A percentile compares a stretch with the other conserved stretches of the same genome.
Conservation (phyloP, 768 basidiomycete species). For the Heimioporus sp. region DNA sequence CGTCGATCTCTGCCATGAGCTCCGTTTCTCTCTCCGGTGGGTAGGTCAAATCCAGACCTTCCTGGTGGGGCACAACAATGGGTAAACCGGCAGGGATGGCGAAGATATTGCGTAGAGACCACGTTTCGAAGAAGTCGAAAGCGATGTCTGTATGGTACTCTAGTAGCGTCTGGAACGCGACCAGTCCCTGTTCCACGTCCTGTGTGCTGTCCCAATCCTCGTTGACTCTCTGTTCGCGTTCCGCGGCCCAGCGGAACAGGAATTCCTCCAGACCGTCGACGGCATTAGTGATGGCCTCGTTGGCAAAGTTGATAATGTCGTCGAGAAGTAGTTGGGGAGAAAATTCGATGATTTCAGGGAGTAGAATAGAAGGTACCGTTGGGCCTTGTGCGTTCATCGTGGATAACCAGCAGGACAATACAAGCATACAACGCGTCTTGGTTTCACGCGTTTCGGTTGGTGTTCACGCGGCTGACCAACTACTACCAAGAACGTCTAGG, state of each 20-base stretch:
- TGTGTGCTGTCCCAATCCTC: conserved; percentile 59
- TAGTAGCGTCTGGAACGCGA: conserved; percentile 84
- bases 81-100: conserved; percentile 67
- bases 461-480: too few species aligned
- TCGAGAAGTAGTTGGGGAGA: conserved; percentile 83
- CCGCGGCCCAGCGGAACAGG: conserved; percentile 70
- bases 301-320: conserved; percentile 81
- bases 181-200: conserved; percentile 76
- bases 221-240: conserved; percentile 47
- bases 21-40: conserved; percentile 58
- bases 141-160: conserved; percentile 88
- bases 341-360: conserved; percentile 69
- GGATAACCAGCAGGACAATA: conserved; percentile 16
- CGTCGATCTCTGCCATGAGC: conserved; percentile 65
- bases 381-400: conserved; percentile 29
- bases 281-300: conserved; percentile 74
- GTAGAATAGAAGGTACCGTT: conserved; percentile 23
- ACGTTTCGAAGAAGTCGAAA: conserved; percentile 89
- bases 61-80: conserved; percentile 75
- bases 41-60: conserved; percentile 61
- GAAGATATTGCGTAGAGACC: conserved; percentile 88
- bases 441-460: too few species aligned
- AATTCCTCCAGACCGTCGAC: conserved; percentile 81
- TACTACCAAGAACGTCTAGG: too few species aligned
- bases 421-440: conserved; percentile 27